Evolutionary conservation across 1,284 basidiomycete genomes (phyloP).

Genomic region (Irpex lacteus): DNA sequence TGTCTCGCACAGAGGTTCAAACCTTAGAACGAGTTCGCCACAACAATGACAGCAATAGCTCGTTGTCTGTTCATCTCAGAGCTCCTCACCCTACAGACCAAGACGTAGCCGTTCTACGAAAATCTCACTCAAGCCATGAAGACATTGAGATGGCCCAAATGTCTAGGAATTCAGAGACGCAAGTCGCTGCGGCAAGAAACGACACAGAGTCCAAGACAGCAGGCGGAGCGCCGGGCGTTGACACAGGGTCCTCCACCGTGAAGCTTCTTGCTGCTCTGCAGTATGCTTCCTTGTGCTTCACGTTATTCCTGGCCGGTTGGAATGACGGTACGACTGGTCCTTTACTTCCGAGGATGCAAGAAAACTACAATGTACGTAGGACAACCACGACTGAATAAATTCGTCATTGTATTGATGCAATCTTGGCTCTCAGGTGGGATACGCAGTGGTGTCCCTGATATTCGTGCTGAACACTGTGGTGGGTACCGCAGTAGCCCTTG

Average conservation of each 20-base stretch:
- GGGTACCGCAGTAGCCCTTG: conserved; percentile 9
- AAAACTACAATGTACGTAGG: conserved; percentile 39
- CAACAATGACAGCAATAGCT: background rate
- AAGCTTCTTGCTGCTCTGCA: conserved; percentile 26
- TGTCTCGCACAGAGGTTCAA: conserved; percentile 11
- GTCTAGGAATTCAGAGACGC: background rate
- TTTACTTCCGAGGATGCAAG: conserved; percentile 54
- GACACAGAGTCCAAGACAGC: background rate
- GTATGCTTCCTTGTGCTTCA: conserved; percentile 37
- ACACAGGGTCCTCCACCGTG: background rate
- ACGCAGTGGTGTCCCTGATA: conserved; percentile 48
- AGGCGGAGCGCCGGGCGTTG: background rate
- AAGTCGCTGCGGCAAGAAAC: background rate
- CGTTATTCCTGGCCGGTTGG: conserved; percentile 53
- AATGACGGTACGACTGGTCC: conserved; percentile 61
- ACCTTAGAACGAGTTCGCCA: conserved; percentile 1
- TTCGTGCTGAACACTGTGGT: conserved; percentile 57
- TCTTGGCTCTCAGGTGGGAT: conserved; percentile 33
- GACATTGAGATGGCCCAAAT: background rate
- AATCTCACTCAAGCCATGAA: background rate
- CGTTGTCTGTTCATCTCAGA: background rate
- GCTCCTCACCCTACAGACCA: background rate
- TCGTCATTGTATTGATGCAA: background rate
- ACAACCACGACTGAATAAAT: background rate
- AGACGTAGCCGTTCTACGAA: background rate